Base-by-base conservation (phyloP, 2,329 filamentous ascomycete species). In the Cercospora nicotianae region DNA sequence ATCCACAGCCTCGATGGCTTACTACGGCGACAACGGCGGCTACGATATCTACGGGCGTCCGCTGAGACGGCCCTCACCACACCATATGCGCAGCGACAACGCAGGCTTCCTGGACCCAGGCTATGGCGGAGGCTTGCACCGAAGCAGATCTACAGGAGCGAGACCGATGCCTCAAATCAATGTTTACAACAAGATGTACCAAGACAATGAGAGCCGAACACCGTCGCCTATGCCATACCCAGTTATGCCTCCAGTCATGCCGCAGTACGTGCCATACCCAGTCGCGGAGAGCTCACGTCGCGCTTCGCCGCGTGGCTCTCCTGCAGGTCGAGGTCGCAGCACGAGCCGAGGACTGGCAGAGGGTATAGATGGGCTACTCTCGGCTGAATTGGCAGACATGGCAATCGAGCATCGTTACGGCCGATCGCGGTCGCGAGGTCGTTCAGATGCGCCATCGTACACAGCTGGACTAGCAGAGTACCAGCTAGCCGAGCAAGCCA, bases 71-170 rank as follows among this genome's bases (percentile, higher is more conserved):
- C 72, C 69, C 57, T 73, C 71, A 20, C 69, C 66, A 18, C 68
- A 72, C 23, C 71, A 71, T 55, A 65, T 67, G 53, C 64, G 66
- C 42, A 69, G 68, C 63, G 69, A 70, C 30, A 72, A 71, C 63
- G 42, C 66, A 9, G 71, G 74, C n/a, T 72, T 69, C 57, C 72
- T 77, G 8, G 68, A 70, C 64, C 75, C 75, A 33, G 69, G 72
- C 23, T 60, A 65, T 9, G 66, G 66, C 31, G 68, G 65, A 18
- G 77, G 77, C 33, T 78, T 83, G 16, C 79, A 83, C 60, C 80
- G 82, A 64, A 81, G 80, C 59, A 79, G 81, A 67, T 83, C 81
- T 16, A 78, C 79, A 51, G 82, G 82, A 55, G 78, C 81, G 64
- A 71, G 77, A 26, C 81, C 81, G 13, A 76, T 76, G n/a, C 82